Percentiles rank a stretch among this genome's conserved stretches.
Evolutionary conservation across 352 stramenopile species (phyloP).

Genomic region (Globisporangium polare): DNA sequence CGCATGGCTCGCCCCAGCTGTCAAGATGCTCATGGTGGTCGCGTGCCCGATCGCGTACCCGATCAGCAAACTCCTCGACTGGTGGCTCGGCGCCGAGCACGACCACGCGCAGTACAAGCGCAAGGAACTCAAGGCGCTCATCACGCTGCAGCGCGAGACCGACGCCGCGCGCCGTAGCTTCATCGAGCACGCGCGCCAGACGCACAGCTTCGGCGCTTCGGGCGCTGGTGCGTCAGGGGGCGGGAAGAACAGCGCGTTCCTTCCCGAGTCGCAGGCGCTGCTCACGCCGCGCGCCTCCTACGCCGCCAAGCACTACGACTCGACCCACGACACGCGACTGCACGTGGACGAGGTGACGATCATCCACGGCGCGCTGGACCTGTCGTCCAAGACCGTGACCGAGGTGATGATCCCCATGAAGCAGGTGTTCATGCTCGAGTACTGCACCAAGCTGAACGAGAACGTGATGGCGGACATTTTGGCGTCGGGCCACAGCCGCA

Average conservation of each 20-base stretch:
- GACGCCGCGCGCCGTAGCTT: constrained; percentile 34
- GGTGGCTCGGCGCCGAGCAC: constrained; percentile 74
- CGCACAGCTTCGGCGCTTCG: not conserved
- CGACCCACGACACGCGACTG: constrained; percentile 38
- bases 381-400: constrained; percentile 82
- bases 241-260: constrained; percentile 9
- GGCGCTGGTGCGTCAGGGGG: no score
- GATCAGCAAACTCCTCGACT: constrained; percentile 90
- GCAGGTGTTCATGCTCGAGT: constrained; percentile 83
- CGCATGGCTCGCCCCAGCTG: constrained; percentile 68
- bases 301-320: constrained; percentile 26
- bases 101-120: constrained; percentile 84
- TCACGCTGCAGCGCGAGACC: constrained; percentile 72
- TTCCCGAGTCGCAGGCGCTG: constrained; percentile 19
- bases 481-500: constrained; percentile 78
- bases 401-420: constrained; percentile 87
- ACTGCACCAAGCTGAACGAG: constrained; percentile 69
- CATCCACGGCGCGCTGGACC: constrained; percentile 88
- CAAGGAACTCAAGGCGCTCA: constrained; percentile 86
- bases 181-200: constrained; percentile 20
- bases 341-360: constrained; percentile 89
- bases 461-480: constrained; percentile 83
- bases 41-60: constrained; percentile 89
- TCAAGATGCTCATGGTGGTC: constrained; percentile 87
- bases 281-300: constrained; percentile 23